Evolutionary conservation across 306 rosid genomes (phyloP).

Genomic region (Hippophae tibetana): DNA sequence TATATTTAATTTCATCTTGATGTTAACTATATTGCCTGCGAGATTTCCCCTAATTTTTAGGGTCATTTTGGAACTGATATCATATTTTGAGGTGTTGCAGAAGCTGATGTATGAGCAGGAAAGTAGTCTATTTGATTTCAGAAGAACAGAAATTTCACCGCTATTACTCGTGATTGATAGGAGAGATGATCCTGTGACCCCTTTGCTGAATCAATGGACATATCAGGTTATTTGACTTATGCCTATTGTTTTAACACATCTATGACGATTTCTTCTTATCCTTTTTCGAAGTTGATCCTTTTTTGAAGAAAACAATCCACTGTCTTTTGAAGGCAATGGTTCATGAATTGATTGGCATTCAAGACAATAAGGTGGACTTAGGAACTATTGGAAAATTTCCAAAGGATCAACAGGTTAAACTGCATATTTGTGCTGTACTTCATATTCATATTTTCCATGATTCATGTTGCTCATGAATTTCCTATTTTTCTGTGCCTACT

Average conservation of each 20-base stretch:
- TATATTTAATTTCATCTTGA: neutral
- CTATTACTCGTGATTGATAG: slow-evolving; percentile 87
- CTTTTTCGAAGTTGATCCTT: neutral
- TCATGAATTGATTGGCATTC: slow-evolving; percentile 89
- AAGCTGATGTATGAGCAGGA: slow-evolving; percentile 93
- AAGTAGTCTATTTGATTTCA: slow-evolving; percentile 87
- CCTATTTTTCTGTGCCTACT: slow-evolving; percentile 17
- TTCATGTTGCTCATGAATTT: slow-evolving; percentile 16
- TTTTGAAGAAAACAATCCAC: neutral
- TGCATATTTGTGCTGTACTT: slow-evolving; percentile 13
- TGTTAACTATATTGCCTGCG: slow-evolving; percentile 1
- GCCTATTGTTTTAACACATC: slow-evolving; percentile 6
- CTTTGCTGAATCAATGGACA: slow-evolving; percentile 89
- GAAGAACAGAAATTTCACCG: slow-evolving; percentile 83
- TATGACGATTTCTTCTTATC: neutral
- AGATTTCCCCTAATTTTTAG: neutral
- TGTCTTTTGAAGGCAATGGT: slow-evolving; percentile 73
- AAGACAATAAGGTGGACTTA: slow-evolving; percentile 89
- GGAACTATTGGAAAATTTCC: slow-evolving; percentile 58
- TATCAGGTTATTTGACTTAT: slow-evolving; percentile 57
- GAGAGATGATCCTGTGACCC: slow-evolving; percentile 94
- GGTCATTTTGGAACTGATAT: slow-evolving; percentile 22
- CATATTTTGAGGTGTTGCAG: slow-evolving; percentile 43
- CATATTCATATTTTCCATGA: slow-evolving; percentile 7
- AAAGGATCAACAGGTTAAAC: slow-evolving; percentile 83